These are phyloP conservation scores for Macrophomina pseudophaseolina DNA, from an alignment of 2,329 filamentous ascomycete species.

Conservation along the genomic window DNA sequence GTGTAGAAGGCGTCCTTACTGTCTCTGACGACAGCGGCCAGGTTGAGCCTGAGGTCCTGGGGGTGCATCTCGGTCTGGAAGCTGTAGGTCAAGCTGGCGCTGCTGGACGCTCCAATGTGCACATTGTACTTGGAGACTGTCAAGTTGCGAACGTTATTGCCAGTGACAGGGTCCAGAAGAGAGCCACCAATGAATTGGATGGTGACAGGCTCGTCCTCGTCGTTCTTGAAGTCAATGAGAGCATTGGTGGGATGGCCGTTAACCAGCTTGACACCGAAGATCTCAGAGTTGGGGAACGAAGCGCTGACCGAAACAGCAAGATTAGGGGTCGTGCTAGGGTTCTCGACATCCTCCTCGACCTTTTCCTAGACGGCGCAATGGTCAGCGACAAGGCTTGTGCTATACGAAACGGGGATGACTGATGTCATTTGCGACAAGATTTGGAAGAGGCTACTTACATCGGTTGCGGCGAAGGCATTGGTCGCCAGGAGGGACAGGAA, in stretches of 20 bases:
- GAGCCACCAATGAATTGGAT: constrained; percentile 78
- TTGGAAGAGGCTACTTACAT: constrained; percentile 55
- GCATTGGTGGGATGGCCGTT: constrained; percentile 88
- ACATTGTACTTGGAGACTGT: constrained; percentile 76
- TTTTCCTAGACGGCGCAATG: constrained; percentile 34
- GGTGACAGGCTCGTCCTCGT: constrained; percentile 75
- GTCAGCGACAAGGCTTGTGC: constrained; percentile 32
- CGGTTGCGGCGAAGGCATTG: constrained; percentile 65
- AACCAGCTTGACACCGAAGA: constrained; percentile 94
- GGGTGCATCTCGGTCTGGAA: constrained; percentile 93
- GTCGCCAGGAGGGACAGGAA: constrained; percentile 73
- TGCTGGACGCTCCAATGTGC: constrained; percentile 75
- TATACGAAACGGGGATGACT: constrained; percentile 21
- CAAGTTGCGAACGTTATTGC: constrained; percentile 78
- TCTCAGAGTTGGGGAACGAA: constrained; percentile 70
- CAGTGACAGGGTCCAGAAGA: constrained; percentile 54
- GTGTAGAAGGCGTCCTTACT: constrained; percentile 73
- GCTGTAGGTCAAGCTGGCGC: constrained; percentile 76
- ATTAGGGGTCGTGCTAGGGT: constrained; percentile 63
- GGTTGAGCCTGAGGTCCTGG: constrained; percentile 79
- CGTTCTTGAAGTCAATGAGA: constrained; percentile 81
- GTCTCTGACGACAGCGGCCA: constrained; percentile 76
- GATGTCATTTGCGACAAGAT: constrained; percentile 31
- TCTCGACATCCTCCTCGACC: constrained; percentile 56
- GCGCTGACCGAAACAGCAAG: constrained; percentile 61